Evolutionary conservation across 495 filamentous ascomycete species (phyloP).

Genomic region (Baudoinia panamericana): DNA sequence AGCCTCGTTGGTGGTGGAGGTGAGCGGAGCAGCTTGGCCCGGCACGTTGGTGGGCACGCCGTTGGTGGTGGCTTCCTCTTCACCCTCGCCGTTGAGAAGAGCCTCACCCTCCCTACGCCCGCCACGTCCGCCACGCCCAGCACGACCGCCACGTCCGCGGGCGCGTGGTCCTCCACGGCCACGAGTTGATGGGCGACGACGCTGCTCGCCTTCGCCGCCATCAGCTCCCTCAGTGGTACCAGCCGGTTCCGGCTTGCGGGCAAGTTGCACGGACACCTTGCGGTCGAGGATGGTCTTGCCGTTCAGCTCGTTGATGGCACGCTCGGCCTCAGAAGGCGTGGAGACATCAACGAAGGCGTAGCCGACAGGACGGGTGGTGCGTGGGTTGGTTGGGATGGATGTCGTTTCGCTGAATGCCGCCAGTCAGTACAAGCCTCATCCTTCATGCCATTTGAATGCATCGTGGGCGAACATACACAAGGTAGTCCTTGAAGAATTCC

Average conservation of each 20-base stretch:
- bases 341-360: conserved; percentile 98
- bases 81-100: conserved; percentile 22
- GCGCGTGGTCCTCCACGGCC: conserved; percentile 36
- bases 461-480: conserved; percentile 63
- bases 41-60: conserved; percentile 41
- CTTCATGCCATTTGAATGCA: not conserved
- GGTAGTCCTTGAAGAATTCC: conserved; percentile 95
- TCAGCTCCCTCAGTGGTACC: conserved; percentile 45
- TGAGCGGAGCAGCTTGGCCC: conserved; percentile 40
- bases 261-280: conserved; percentile 97
- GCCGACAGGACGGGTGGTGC: conserved; percentile 92
- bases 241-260: conserved; percentile 85
- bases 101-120: conserved; percentile 5
- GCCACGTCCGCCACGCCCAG: conserved; percentile 55
- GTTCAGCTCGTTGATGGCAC: conserved; percentile 85
- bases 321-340: conserved; percentile 83
- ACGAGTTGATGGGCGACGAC: conserved; percentile 29
- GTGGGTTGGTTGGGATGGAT: conserved; percentile 97
- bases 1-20: conserved; percentile 48
- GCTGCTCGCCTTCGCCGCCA: conserved; percentile 52
- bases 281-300: conserved; percentile 93
- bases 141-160: conserved; percentile 69
- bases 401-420: conserved; percentile 63
- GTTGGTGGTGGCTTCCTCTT: conserved; percentile 26
- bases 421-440: not conserved